Base-by-base conservation (phyloP, 192 early-diverging fungal species). In the Gamsiella multidivaricata region DNA sequence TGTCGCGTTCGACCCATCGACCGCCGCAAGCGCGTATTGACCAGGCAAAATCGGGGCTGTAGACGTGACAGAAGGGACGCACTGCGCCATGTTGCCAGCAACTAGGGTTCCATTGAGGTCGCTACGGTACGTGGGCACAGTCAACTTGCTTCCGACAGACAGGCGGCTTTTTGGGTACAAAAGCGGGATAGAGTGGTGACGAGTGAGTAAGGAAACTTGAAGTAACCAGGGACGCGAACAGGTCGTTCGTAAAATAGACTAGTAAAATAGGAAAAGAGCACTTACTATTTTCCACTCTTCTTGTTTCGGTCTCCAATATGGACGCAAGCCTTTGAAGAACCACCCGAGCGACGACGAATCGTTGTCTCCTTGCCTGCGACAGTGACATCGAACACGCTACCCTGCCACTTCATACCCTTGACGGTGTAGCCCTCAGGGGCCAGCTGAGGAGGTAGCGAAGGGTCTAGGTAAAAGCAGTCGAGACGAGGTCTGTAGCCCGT, bases 401-500 rank as follows among this genome's bases (percentile, higher is more conserved):
- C 67, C 36, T 79, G 75, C 75, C 75, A 79, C 49, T 79, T 79
- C 75, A 79, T 79, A 15, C 75, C 75, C 33, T 45, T 61, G 2
- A 69, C 67, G 7, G 75, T 79, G 25, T 57, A 69, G 0, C 75
- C 75, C 18, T 70, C 66, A 22, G 73, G 73, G 1, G 67, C 76
- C 46, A 79, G 33, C 28, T 79, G 76, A 8, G 76, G 76, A 46
- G 76, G 76, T 26, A 79, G 34, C 4, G 76, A 54, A 10, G 76
- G 76, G 31, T 79, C 76, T 32, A 79, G 50, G 37, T 79, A 79
- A 32, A 79, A 79, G 54, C 76, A 79, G 26, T 79, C 76, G 23
- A 55, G 22, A 7, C 76, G 67, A 20, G 67, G 61, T 42, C 76
- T 54, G 49, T 79, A 70, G 5, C 76, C 76, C 9, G 76, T 79